These are phyloP conservation scores for Alternaria gansuensis DNA, from an alignment of 2,329 filamentous ascomycete genomes.

Conservation along the genomic window DNA sequence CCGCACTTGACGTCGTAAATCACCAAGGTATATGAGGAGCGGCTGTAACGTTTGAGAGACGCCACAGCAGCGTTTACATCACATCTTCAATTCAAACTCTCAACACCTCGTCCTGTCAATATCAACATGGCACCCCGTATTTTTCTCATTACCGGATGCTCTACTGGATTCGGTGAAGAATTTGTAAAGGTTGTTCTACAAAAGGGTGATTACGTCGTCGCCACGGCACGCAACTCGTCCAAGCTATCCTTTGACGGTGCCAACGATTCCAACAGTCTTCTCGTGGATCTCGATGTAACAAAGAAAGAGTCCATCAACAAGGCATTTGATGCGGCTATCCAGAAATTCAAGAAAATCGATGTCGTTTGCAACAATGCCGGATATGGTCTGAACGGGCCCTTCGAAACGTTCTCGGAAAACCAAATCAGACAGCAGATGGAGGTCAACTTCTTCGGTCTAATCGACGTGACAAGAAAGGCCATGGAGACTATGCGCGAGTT, in stretches of 20 bases:
- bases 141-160: constrained; percentile 60
- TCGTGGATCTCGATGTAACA: constrained; percentile 64
- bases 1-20: constrained; percentile 3
- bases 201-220: constrained; percentile 57
- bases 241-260: constrained; percentile 53
- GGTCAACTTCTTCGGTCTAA: constrained; percentile 67
- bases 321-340: constrained; percentile 57
- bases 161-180: constrained; percentile 58
- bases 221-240: constrained; percentile 58
- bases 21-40: constrained; percentile 1
- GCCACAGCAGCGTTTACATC: background rate
- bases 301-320: constrained; percentile 56
- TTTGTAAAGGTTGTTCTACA: constrained; percentile 56
- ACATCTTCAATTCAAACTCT: too few species aligned
- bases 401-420: constrained; percentile 62
- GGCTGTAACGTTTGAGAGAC: background rate
- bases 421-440: constrained; percentile 65
- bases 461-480: constrained; percentile 62
- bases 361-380: constrained; percentile 70
- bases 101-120: background rate
- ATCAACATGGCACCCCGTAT: constrained; percentile 54
- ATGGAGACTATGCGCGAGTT: constrained; percentile 57
- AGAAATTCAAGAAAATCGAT: constrained; percentile 65
- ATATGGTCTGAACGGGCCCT: constrained; percentile 63
- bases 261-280: constrained; percentile 59